Percentiles rank a stretch among this genome's conserved stretches.
These are phyloP conservation scores for Nidularia sp. DNA, from an alignment of 768 basidiomycete species.

Conservation along the genomic window DNA sequence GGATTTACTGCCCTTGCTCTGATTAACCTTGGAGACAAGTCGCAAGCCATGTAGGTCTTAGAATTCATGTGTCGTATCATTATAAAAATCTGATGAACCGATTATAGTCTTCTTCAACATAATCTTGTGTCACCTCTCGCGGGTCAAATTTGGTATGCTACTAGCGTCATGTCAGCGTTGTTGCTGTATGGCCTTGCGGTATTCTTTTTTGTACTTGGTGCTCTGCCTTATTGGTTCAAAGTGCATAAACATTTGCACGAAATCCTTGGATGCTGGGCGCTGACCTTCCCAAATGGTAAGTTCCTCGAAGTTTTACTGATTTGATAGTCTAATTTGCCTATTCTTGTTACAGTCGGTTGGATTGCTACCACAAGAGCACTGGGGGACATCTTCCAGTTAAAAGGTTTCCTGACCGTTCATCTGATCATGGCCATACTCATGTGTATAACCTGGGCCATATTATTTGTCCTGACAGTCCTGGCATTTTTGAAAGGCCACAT, in stretches of 20 bases:
- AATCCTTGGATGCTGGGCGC: slow-evolving; percentile 45
- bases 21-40: slow-evolving; percentile 35
- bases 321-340: not conserved
- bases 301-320: not conserved
- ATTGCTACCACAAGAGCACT: slow-evolving; percentile 35
- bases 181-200: slow-evolving; percentile 42
- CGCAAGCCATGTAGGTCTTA: slow-evolving; percentile 28
- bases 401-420: slow-evolving; percentile 34
- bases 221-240: slow-evolving; percentile 46
- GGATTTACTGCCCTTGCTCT: slow-evolving; percentile 46
- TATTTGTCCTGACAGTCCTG: slow-evolving; percentile 33
- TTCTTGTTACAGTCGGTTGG: slow-evolving; percentile 33
- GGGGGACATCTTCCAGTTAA: slow-evolving; percentile 35
- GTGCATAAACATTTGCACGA: slow-evolving; percentile 39
- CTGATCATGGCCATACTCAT: slow-evolving; percentile 34
- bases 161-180: slow-evolving; percentile 30
- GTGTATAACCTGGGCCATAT: slow-evolving; percentile 32
- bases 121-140: slow-evolving; percentile 29
- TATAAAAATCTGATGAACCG: not conserved
- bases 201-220: slow-evolving; percentile 41
- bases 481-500: slow-evolving; percentile 41
- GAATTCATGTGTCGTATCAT: not conserved
- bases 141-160: slow-evolving; percentile 42
- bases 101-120: slow-evolving; percentile 24
- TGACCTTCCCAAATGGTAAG: slow-evolving; percentile 42